Base-by-base conservation (phyloP, 2,329 filamentous ascomycete genomes). In the Seiridium unicorne region DNA sequence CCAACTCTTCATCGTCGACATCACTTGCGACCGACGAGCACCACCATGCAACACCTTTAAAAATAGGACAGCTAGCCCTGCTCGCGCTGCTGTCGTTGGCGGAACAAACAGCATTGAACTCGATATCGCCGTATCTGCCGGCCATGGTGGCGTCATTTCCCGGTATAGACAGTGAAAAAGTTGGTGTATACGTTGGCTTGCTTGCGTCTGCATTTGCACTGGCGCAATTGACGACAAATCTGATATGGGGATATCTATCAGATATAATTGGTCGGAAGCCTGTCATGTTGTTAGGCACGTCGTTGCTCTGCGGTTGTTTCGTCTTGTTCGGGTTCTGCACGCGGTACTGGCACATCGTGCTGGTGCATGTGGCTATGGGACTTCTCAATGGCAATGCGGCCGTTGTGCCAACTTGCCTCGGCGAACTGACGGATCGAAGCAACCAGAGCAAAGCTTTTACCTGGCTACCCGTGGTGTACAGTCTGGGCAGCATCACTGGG, bases 51-150 rank as follows among this genome's bases (percentile, higher is more conserved):
- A 91, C 92, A 1, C 93, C 94, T 0, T 77, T 99, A 18, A 95
- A 95, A 0, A 86, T 87, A 65, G 87, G 83, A 66, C 95, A 98
- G 78, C 88, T 99, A 62, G 83, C 88, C 4, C 85, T 98, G 10
- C 80, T 99, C 40, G 94, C 94, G 1, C 79, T 97, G 65, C 91
- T 99, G 62, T 93, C 93, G 5, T 82, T 99, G 31, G 90, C 91
- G 58, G 95, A 99, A 73, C 95, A 99, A 80, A 98, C 94, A 0
- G 95, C 95, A 0, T 84, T 99, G 71, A 99, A 99, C 75, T 97
- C 93, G 31, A 97, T 99, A 69, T 91, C 90, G 9, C 95, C 95
- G 1, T 99, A 99, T 74, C 85, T 99, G 1, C 95, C 95, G 0
- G 86, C 93, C 67, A 98, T 99, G 94, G 89, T 93, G 1, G 85